Base-by-base conservation (phyloP, 2,329 filamentous ascomycete genomes). In the Xylaria sp. region DNA sequence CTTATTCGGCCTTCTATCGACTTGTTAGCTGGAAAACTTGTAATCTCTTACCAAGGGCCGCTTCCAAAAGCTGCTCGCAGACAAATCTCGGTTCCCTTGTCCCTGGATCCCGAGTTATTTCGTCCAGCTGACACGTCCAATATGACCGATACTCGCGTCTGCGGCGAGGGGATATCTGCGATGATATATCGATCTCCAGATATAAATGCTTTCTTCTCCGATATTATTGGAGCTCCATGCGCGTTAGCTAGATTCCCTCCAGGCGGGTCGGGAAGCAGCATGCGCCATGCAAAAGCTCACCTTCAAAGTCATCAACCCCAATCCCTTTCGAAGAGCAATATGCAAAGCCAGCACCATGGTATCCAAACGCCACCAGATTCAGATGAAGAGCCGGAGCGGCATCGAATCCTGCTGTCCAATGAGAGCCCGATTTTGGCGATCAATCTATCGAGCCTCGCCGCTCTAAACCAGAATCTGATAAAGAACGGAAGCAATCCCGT, bases 391-490 rank as follows among this genome's bases (percentile, higher is more conserved):
- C 70, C 65, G 28, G 59, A 75, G 57, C 75, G 83, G 54, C 74
- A 71, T 11, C 85, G 88, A 3, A 93, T 98, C 35, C 79, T 95
- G 0, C 80, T 99, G 2, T 91, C 94, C 23, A 99, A 99, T 74
- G 95, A 98, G 76, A 96, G 92, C 56, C 94, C 95, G 0, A 96
- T 99, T 46, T 84, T 99, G 0, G 86, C 92, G 49, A 89, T 98
- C 59, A 92, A 92, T 19, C 84, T 87, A 57, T 88, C 91, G 9
- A 97, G 93, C 69, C 84, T 98, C 50, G 88, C 92, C 49, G 84
- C 84, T 2, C 78, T 98, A 7, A 98, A 98, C 72, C 79, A 84
- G 63, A 81, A 87, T 12, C 95, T 98, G 69, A 83, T 79, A 56
- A 76, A 78, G 3, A 82, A 79, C n/a, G 85, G 85, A 19, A 86